Evolutionary conservation across 2,329 filamentous ascomycete genomes (phyloP), one percentile per base, ranked within the genome.

Genomic region (Nothomitra cinnamomea): DNA sequence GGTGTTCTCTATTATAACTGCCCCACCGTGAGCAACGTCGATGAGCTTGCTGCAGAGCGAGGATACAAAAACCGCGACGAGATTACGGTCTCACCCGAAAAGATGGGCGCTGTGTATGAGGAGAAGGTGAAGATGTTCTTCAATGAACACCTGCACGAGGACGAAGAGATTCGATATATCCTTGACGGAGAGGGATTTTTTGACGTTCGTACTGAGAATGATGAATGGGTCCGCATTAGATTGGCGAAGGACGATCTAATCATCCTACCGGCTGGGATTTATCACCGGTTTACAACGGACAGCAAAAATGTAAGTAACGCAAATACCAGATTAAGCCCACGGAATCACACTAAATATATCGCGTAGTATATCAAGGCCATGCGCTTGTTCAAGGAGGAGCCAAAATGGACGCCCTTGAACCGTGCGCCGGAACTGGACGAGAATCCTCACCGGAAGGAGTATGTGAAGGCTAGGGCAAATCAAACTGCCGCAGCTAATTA

Each of bases 101-200:
- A 80, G 58, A 87, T 96, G 83, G 88, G 87, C 54, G 84, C 79
- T 40, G 70, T 80, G 45, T 98, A 96, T 71, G 90, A 98, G 69
- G 79, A 85, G 58, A 96, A 96, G 69, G 87, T 98, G 58, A 89
- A 87, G 72, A 79, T 70, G 60, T 98, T 98, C 73, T 98, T 96
- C 72, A 67, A 85, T 61, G 92, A 98, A 74, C 92, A 98, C 67
- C 68, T 98, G 62, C 92, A 98, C 66, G 92, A 98, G 72, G 92
- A 98, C 61, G 92, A 98, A 71, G 92, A 98, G 75, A 98, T 98
- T 60, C 76, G 92, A 49, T 98, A 95, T 64, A 89, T 98, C 60
- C 75, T 87, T 32, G 89, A 83, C 57, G 92, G 92, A 0, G 77
- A 79, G 54, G 92, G 92, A 0, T 98, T 85, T 67, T 98, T 98